Evolutionary conservation across 352 stramenopile species (phyloP), one percentile per base, ranked within the genome.

Genomic region (Blastocystis sp.): DNA sequence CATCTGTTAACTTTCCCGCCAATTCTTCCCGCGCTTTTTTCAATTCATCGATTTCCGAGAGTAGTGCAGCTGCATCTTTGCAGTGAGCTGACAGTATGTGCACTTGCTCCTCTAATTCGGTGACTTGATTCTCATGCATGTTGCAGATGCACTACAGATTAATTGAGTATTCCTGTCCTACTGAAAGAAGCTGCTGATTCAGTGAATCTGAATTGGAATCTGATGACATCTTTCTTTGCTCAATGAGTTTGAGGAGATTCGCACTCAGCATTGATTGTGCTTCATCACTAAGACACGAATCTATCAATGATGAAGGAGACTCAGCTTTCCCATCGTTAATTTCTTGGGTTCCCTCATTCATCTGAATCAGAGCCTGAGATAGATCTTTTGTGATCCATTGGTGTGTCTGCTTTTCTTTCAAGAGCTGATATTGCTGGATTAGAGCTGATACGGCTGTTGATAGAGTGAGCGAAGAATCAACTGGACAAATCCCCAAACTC

Each of bases 81-180:
- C 46, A 21, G 4, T 65, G 46, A 24, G 1, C 54, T 16, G 21
- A 32, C 35, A 83, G 54, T 19, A 6, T 19, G 1, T 66, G 49
- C n/a, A 83, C n/a, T 63, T 83, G 51, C 32, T 66, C 51, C 29
- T 83, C 71, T 42, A 83, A 16, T 54, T 83, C 21, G 12, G 16
- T 32, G 27, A 83, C 51, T 35, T 54, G 71, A 4, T 1, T 11
- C 21, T 61, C 21, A 12, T 57, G 35, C 19, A 83, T 27, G 24
- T 51, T 42, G 0, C 27, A 27, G n/a, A 29, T 42, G 14, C 29
- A 29, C 71, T 83, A 49, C 21, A 19, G 5, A 39, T 46, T 29
- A 65, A 14, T 24, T n/a, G 27, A 6, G 19, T 24, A 39, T 39
- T 52, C 6, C n/a, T n/a, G 21, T n/a, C 7, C 11, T 46, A 75